Evolutionary conservation across 768 basidiomycete genomes (phyloP).

Genomic region (Tylopilus rubrobrunneus): DNA sequence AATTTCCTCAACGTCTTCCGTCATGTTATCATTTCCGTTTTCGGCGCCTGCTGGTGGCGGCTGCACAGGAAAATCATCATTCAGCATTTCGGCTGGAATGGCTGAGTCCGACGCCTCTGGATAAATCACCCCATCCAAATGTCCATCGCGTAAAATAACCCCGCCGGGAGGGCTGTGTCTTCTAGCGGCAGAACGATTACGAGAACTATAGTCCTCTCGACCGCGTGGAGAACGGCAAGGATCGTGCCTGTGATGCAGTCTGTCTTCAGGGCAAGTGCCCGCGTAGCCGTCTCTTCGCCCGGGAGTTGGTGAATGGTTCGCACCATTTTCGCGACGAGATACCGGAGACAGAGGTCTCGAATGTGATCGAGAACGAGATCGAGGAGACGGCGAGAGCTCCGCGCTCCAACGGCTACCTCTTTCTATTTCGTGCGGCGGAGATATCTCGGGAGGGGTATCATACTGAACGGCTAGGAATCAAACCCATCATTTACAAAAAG

Average conservation of each 20-base stretch:
- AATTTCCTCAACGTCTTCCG: background rate
- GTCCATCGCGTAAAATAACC: background rate
- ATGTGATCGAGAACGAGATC: conserved; percentile 26
- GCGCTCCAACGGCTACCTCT: conserved; percentile 29
- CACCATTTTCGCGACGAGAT: conserved; percentile 4
- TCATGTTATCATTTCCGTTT: conserved; percentile 8
- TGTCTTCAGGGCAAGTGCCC: conserved; percentile 4
- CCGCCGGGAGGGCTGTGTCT: background rate
- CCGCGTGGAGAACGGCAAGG: conserved; percentile 2
- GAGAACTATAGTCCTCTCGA: background rate
- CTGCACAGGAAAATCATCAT: background rate
- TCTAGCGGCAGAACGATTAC: background rate
- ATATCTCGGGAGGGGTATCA: conserved; percentile 44
- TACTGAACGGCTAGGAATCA: conserved; percentile 43
- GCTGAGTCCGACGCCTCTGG: background rate
- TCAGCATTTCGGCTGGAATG: background rate
- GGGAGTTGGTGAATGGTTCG: background rate
- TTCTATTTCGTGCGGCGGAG: conserved; percentile 31
- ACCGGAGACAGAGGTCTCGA: conserved; percentile 21
- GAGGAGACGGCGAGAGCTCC: conserved; percentile 18
- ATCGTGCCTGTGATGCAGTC: conserved; percentile 1
- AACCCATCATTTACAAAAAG: conserved; percentile 2
- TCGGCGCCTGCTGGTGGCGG: background rate
- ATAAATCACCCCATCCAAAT: background rate
- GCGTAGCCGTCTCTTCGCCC: conserved; percentile 2